Evolutionary conservation across 139 green algal genomes (phyloP).

Genomic region (Micractinium sp.): DNA sequence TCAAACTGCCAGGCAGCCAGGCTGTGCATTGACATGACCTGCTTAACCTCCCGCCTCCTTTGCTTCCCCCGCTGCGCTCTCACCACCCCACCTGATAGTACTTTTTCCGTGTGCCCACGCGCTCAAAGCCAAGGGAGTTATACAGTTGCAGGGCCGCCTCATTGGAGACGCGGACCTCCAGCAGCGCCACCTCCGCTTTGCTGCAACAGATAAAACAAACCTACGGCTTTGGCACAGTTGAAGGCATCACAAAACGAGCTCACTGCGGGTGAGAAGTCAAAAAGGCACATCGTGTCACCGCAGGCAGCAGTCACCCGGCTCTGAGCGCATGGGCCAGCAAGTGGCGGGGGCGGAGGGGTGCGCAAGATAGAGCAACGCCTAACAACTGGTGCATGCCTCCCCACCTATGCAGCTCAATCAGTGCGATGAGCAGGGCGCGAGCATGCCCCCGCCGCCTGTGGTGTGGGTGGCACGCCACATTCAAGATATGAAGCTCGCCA

Average conservation of each 20-base stretch:
- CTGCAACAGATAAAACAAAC: neutral
- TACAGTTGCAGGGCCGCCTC: constrained; percentile 2
- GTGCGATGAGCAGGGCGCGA: neutral
- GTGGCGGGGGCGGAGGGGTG: too few relatives aligned
- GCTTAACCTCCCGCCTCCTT: neutral
- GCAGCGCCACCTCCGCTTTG: constrained; percentile 1
- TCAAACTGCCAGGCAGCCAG: neutral
- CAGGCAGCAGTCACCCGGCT: neutral
- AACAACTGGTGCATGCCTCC: neutral
- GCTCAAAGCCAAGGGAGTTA: neutral
- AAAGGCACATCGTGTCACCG: too few relatives aligned
- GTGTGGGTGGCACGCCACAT: constrained; percentile 8
- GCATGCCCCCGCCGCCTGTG: constrained; percentile 19
- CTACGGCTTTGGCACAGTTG: neutral
- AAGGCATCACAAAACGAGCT: too few relatives aligned
- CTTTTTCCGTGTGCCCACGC: neutral
- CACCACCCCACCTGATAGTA: constrained; percentile 1
- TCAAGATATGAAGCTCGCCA: constrained; percentile 19
- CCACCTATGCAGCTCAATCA: constrained; percentile 1
- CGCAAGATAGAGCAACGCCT: too few relatives aligned
- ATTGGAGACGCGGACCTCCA: constrained; percentile 26
- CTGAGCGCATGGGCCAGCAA: too few relatives aligned
- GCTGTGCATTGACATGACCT: neutral
- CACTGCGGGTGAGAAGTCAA: too few relatives aligned
- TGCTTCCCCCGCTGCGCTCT: too few relatives aligned